These are phyloP conservation scores for Dichotomopilus funicola DNA, from an alignment of 2,329 filamentous ascomycete genomes.

Conservation along the genomic window DNA sequence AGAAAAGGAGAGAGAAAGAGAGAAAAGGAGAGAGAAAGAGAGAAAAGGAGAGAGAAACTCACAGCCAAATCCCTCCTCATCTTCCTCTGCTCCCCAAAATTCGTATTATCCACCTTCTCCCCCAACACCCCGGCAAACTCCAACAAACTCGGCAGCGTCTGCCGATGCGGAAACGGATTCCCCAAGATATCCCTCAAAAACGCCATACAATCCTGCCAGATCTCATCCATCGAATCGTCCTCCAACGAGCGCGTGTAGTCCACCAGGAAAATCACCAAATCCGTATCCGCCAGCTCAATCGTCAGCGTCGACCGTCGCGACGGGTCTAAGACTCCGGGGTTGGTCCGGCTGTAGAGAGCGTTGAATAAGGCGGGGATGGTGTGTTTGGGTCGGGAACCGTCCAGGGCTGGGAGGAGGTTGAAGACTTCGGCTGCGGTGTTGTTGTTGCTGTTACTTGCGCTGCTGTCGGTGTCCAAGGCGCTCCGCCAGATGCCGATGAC, in stretches of 20 bases:
- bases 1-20: background rate
- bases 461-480: constrained; percentile 38
- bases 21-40: background rate
- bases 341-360: constrained; percentile 89
- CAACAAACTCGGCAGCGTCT: constrained; percentile 77
- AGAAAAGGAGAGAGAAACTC: constrained; percentile 16
- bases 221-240: constrained; percentile 96
- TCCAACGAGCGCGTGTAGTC: constrained; percentile 86
- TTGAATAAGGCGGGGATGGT: constrained; percentile 93
- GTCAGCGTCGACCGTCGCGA: constrained; percentile 82
- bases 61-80: constrained; percentile 88
- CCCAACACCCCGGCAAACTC: constrained; percentile 87
- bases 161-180: constrained; percentile 91
- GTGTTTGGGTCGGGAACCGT: constrained; percentile 83
- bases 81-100: constrained; percentile 86
- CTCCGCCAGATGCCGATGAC: constrained; percentile 76
- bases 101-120: constrained; percentile 95
- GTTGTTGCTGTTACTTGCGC: constrained; percentile 31
- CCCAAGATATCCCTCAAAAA: constrained; percentile 85
- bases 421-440: constrained; percentile 60
- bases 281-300: constrained; percentile 72
- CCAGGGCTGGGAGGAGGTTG: constrained; percentile 81
- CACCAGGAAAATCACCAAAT: constrained; percentile 82
- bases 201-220: constrained; percentile 89
- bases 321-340: constrained; percentile 70